These are phyloP conservation scores for Cicer yamashitae DNA, from an alignment of 306 rosid genomes.

Conservation along the genomic window DNA sequence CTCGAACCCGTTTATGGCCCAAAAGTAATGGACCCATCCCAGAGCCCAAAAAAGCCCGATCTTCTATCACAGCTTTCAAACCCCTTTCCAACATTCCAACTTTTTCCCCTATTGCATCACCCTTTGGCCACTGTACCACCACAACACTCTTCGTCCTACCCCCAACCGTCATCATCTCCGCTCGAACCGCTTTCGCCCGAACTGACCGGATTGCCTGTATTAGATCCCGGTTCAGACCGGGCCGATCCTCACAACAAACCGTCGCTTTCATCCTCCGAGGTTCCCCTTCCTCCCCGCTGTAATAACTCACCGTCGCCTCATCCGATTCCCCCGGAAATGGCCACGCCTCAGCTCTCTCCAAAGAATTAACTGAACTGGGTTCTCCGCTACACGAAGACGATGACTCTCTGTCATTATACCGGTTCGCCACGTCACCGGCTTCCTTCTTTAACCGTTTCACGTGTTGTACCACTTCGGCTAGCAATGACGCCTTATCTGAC, in stretches of 20 bases:
- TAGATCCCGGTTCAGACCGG: slow-evolving; percentile 72
- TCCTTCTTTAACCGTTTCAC: slow-evolving; percentile 66
- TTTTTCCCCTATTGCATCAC: slow-evolving; percentile 39
- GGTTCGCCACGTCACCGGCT: slow-evolving; percentile 58
- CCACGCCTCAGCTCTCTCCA: slow-evolving; percentile 45
- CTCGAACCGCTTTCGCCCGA: slow-evolving; percentile 61
- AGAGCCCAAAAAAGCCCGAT: slow-evolving; percentile 59
- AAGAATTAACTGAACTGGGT: slow-evolving; percentile 31
- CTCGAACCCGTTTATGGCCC: slow-evolving; percentile 68
- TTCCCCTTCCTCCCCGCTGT: slow-evolving; percentile 46
- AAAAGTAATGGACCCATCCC: slow-evolving; percentile 43
- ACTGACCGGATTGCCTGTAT: slow-evolving; percentile 63
- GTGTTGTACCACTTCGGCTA: slow-evolving; percentile 81
- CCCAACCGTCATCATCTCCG: slow-evolving; percentile 86
- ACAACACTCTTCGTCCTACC: slow-evolving; percentile 76
- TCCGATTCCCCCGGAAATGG: slow-evolving; percentile 69
- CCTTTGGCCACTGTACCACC: slow-evolving; percentile 58
- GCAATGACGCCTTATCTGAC: slow-evolving; percentile 89
- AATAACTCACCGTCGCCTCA: slow-evolving; percentile 66
- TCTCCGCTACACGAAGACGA: slow-evolving; percentile 11
- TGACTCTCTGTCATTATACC: slow-evolving; percentile 26
- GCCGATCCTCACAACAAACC: slow-evolving; percentile 83
- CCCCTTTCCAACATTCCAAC: slow-evolving; percentile 69
- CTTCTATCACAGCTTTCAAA: slow-evolving; percentile 76
- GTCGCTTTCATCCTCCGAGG: slow-evolving; percentile 58